A percentile compares a stretch with the other conserved stretches of the same genome.
Evolutionary conservation across 2,329 filamentous ascomycete species (phyloP).

Genomic region (Phialophora expanda): DNA sequence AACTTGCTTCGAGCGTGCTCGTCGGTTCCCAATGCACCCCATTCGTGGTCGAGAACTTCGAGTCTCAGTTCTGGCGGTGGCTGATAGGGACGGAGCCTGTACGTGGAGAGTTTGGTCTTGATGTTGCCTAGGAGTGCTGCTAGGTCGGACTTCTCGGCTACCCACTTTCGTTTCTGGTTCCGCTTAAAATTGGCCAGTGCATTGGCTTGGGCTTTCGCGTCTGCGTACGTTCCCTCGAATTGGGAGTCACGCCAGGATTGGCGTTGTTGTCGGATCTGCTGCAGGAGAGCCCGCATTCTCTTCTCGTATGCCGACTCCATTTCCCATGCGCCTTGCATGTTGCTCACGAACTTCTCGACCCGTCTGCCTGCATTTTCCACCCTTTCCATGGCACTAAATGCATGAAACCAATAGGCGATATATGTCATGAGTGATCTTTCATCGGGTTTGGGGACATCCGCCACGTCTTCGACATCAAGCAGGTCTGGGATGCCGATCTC

Average conservation of each 20-base stretch:
- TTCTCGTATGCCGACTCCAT: conserved; percentile 98
- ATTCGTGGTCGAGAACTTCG: conserved; percentile 81
- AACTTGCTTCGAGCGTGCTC: conserved; percentile 89
- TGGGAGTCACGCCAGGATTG: conserved; percentile 76
- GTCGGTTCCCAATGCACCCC: conserved; percentile 76
- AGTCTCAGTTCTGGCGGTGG: conserved; percentile 82
- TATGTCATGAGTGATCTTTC: conserved; percentile 98
- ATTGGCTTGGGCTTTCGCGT: conserved; percentile 84
- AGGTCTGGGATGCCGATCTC: conserved; percentile 97
- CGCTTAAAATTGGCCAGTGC: conserved; percentile 90
- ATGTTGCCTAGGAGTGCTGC: conserved; percentile 94
- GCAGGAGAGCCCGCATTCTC: conserved; percentile 81
- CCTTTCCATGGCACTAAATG: conserved; percentile 98
- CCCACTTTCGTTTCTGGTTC: conserved; percentile 90
- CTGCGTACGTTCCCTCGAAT: conserved; percentile 89
- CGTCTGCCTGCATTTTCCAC: conserved; percentile 95
- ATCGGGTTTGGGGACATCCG: conserved; percentile 93
- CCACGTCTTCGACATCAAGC: conserved; percentile 96
- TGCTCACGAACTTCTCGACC: conserved; percentile 97
- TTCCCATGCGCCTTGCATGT: conserved; percentile 99
- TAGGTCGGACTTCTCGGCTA: conserved; percentile 95
- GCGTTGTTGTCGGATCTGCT: conserved; percentile 74
- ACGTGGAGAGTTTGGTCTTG: conserved; percentile 97
- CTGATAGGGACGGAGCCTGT: conserved; percentile 86
- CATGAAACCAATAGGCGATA: conserved; percentile 99